A percentile compares a stretch with the other conserved stretches of the same genome.
phyloP scores from a whole-genome alignment of 164 flowering plant genomes.

The Berberis vulgaris region DNA sequence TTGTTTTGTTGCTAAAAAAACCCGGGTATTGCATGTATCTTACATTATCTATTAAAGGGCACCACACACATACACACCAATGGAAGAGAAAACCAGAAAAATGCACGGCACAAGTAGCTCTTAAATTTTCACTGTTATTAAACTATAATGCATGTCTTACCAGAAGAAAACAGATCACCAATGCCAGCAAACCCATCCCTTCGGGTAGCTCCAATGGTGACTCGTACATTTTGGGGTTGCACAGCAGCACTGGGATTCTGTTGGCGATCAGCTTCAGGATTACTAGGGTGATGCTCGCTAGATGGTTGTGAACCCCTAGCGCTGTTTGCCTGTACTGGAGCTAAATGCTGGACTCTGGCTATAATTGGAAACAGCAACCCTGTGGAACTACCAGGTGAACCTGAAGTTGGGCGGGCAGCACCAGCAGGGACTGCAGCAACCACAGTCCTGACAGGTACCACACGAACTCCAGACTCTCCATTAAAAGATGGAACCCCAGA shows the following conservation, averaged over 20 bases:
- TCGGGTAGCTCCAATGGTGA: constrained; percentile 12
- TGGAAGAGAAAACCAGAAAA: background rate
- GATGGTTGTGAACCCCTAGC: constrained; percentile 34
- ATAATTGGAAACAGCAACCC: constrained; percentile 62
- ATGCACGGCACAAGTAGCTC: background rate
- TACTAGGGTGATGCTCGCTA: constrained; percentile 15
- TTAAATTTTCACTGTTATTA: background rate
- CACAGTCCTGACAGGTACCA: constrained; percentile 62
- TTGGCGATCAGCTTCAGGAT: constrained; percentile 19
- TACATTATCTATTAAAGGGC: background rate
- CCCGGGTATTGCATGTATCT: background rate
- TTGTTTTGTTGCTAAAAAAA: background rate
- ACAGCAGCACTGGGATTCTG: constrained; percentile 18
- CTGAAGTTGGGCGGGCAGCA: constrained; percentile 29
- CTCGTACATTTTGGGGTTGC: constrained; percentile 25
- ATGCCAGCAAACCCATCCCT: constrained; percentile 19
- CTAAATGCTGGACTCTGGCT: constrained; percentile 50
- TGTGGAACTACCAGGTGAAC: constrained; percentile 36
- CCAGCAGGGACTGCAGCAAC: constrained; percentile 64
- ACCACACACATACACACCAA: background rate
- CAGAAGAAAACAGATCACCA: background rate
- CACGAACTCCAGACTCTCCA: constrained; percentile 47
- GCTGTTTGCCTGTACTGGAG: constrained; percentile 27
- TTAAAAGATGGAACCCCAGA: constrained; percentile 24
- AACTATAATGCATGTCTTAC: constrained; percentile 1